phyloP scores from a whole-genome alignment of 2,329 filamentous ascomycete species.

The Aspergillaceae sp. region DNA sequence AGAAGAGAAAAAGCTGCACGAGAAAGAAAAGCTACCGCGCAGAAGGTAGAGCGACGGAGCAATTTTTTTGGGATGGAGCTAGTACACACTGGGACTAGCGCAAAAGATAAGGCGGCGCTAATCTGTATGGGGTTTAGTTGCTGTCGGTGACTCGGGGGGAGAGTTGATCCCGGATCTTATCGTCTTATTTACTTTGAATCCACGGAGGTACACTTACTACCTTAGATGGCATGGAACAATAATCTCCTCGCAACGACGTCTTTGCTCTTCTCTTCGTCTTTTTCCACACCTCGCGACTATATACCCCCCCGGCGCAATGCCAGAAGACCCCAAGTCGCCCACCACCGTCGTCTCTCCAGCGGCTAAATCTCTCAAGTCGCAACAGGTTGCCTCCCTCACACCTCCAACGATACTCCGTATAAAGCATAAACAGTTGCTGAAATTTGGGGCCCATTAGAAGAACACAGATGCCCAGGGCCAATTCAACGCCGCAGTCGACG shows the following conservation, averaged over 20 bases:
- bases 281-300: no score
- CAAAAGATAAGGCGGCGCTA: slow-evolving; percentile 14
- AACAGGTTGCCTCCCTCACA: slow-evolving; percentile 11
- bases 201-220: no score
- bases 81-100: slow-evolving; percentile 13
- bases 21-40: background rate
- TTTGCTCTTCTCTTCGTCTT: no score
- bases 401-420: no score
- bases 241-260: no score
- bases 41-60: slow-evolving; percentile 11
- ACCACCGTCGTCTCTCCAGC: slow-evolving; percentile 1
- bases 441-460: slow-evolving; percentile 2
- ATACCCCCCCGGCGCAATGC: slow-evolving; percentile 9
- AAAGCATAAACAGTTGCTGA: no score
- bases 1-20: background rate
- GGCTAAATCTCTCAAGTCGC: slow-evolving; percentile 15
- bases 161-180: slow-evolving; percentile 21
- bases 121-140: slow-evolving; percentile 6
- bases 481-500: slow-evolving; percentile 70
- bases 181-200: slow-evolving; percentile 1
- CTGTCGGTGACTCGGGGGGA: slow-evolving; percentile 6
- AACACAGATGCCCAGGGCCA: slow-evolving; percentile 39
- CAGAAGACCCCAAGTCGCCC: slow-evolving; percentile 11
- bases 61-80: slow-evolving; percentile 26
- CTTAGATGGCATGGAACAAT: no score